Percentiles rank a stretch among this genome's conserved stretches.
phyloP scores from a whole-genome alignment of 2,329 filamentous ascomycete genomes.

The Apiospora pterosperma region DNA sequence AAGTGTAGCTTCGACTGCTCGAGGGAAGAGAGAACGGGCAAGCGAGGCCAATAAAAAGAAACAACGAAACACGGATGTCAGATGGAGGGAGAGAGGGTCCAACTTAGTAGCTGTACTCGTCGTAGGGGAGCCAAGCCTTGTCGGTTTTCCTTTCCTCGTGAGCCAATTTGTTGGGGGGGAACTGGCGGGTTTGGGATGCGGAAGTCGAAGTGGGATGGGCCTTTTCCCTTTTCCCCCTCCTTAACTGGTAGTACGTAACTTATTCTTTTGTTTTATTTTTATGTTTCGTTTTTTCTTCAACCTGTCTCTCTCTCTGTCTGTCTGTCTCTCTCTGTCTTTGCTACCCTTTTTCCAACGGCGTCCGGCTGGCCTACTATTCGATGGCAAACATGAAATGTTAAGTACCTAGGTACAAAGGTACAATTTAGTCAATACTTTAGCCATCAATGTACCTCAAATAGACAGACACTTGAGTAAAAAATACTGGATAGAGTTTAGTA shows the following conservation, averaged over 20 bases:
- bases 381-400: background rate
- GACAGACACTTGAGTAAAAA: background rate
- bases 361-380: background rate
- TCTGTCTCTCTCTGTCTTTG: background rate
- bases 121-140: background rate
- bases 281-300: background rate
- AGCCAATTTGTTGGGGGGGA: constrained; percentile 2
- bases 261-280: background rate
- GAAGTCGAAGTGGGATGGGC: background rate
- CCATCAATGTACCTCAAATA: background rate
- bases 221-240: too few species aligned
- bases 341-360: background rate
- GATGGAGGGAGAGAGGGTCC: background rate
- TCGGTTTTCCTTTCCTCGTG: background rate
- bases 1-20: background rate
- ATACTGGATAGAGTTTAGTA: background rate
- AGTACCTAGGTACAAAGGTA: background rate
- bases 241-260: too few species aligned
- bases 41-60: background rate
- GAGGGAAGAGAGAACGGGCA: background rate
- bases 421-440: background rate
- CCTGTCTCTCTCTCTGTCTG: background rate
- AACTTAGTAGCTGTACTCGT: too few species aligned
- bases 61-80: background rate
- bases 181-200: background rate